These are phyloP conservation scores for Citrus cavaleriei DNA, from an alignment of 345 rosid genomes.

Conservation along the genomic window DNA sequence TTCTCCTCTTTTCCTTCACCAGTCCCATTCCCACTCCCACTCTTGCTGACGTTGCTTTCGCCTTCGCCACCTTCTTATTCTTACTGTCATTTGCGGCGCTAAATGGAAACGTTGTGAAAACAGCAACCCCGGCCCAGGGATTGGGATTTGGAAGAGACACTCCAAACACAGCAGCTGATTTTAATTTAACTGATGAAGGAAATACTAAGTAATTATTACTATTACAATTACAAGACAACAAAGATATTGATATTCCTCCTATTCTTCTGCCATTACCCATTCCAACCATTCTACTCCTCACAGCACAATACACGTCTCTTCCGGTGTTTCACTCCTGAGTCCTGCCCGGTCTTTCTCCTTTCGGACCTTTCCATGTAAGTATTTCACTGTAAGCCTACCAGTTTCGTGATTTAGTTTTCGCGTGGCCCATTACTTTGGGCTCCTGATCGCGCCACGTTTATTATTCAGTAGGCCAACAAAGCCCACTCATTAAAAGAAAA, in stretches of 20 bases:
- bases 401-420: neutral
- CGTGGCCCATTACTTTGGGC: neutral
- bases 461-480: neutral
- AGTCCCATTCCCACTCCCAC: slow-evolving; percentile 31
- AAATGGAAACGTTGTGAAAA: neutral
- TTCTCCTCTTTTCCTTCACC: slow-evolving; percentile 62
- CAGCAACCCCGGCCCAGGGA: neutral
- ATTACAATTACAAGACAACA: neutral
- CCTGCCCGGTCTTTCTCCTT: too few relatives aligned
- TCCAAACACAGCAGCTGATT: neutral
- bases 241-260: neutral
- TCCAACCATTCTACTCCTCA: neutral
- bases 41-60: slow-evolving; percentile 6
- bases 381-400: neutral
- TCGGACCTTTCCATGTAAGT: too few relatives aligned
- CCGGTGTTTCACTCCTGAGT: too few relatives aligned
- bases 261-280: neutral
- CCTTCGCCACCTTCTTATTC: slow-evolving; percentile 3
- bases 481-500: too few relatives aligned
- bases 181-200: neutral
- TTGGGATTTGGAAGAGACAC: neutral
- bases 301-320: neutral
- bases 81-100: neutral
- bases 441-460: neutral
- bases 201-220: neutral